Evolutionary conservation across 1,284 basidiomycete species (phyloP), one percentile per base, ranked within the genome.

Genomic region (Ustilago sp.): DNA sequence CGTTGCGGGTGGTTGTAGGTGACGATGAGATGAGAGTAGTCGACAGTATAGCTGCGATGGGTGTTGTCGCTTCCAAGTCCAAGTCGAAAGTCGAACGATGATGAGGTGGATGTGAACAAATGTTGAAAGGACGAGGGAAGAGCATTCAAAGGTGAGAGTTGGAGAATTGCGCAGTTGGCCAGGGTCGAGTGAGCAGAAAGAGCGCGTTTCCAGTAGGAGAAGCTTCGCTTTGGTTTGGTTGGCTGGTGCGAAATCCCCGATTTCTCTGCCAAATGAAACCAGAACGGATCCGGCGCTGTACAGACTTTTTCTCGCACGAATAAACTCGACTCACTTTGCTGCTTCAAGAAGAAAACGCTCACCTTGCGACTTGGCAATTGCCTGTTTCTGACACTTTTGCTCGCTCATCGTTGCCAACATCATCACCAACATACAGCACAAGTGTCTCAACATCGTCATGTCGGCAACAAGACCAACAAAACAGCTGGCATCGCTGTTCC

Each of bases 401-500:
- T 15, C 43, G 8, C 6, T 32, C 47, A 32, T 48, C 38, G 28
- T 47, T 51, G 28, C 48, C 50, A 23, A 28, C 54, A 13, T 32
- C 48, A 9, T 23, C 17, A 52, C 34, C 59, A 59, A 15, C 48
- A 19, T 15, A 38, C 36, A 38, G 4, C 36, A 38, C 53, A 35
- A 28, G 48, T n/a, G 15, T 36, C 39, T 17, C 6, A 7, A 39
- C 35, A 17, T 15, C 34, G 11, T 4, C 35, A 75, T 75, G 64
- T 61, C 68, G 39, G 62, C 47, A 17, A 38, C 62, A 55, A 55
- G 47, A 60, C 68, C 67, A 15, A 45, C 68, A n/a, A 63, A 54
- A 32, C 64, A 61, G 63, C 59, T 76, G 15, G 57, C 68, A 19
- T 34, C 62, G 61, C 68, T 76, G 31, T 76, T 76, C 38, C 64